These are phyloP conservation scores for Candida sojae DNA, from an alignment of 1,139 yeast species.

Conservation along the genomic window DNA sequence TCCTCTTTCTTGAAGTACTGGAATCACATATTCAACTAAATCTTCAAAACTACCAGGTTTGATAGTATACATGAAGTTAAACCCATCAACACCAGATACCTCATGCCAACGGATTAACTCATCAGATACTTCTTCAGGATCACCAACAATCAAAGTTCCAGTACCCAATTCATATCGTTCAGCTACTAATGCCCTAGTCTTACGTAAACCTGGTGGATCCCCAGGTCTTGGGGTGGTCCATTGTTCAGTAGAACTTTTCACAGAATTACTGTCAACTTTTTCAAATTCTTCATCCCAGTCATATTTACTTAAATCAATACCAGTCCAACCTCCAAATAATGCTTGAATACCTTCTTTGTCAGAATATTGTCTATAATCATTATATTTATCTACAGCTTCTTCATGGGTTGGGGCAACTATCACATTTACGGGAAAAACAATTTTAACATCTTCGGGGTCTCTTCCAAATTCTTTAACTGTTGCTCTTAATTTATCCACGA, in stretches of 20 bases:
- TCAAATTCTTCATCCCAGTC: constrained; percentile 26
- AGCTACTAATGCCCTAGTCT: constrained; percentile 23
- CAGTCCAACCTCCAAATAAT: constrained; percentile 33
- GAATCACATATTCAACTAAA: constrained; percentile 21
- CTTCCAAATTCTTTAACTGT: constrained; percentile 29
- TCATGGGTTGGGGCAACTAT: constrained; percentile 33
- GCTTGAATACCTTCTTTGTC: constrained; percentile 37
- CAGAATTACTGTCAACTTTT: constrained; percentile 25
- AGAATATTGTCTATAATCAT: constrained; percentile 25
- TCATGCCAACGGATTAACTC: constrained; percentile 26
- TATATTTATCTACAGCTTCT: constrained; percentile 28
- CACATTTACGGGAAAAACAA: constrained; percentile 25
- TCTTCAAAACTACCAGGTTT: constrained; percentile 26
- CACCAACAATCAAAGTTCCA: constrained; percentile 22
- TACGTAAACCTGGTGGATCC: constrained; percentile 20
- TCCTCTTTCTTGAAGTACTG: constrained; percentile 22
- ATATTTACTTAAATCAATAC: constrained; percentile 28
- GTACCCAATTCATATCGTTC: constrained; percentile 22
- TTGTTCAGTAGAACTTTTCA: constrained; percentile 21
- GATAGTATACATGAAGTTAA: constrained; percentile 23
- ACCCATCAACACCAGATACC: constrained; percentile 25
- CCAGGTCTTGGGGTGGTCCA: constrained; percentile 27
- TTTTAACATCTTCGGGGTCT: constrained; percentile 28
- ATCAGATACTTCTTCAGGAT: constrained; percentile 24
- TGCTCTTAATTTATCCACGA: constrained; percentile 23